Percentiles rank a stretch among this genome's conserved stretches.
Conservation (phyloP, 257 asterid genomes). For the Solanum boliviense region DNA sequence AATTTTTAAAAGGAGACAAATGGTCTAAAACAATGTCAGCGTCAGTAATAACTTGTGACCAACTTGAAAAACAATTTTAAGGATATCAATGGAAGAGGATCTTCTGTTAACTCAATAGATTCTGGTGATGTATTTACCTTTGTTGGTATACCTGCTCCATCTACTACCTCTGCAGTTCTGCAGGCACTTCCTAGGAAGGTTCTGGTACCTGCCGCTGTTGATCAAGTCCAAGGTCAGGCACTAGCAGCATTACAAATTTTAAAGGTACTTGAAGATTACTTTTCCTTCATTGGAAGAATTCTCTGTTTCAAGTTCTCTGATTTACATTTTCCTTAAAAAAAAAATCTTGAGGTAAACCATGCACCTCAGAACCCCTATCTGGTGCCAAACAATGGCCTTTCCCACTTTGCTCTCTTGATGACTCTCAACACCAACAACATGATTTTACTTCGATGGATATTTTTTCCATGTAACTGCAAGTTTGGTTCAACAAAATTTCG, state of each 20-base stretch:
- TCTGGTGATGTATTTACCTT: not conserved
- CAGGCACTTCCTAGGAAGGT: not conserved
- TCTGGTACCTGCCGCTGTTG: conserved; percentile 13
- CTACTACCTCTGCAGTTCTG: not conserved
- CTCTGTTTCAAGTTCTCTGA: not conserved
- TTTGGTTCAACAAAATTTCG: not conserved
- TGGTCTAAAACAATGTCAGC: not conserved
- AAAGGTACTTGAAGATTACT: conserved; percentile 17
- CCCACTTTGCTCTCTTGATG: not conserved
- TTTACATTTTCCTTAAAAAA: not conserved
- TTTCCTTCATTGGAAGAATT: not conserved
- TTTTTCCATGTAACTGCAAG: not conserved
- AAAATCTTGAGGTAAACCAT: not conserved
- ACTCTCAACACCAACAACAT: not conserved
- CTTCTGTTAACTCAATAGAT: not conserved
- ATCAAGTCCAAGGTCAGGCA: conserved; percentile 83
- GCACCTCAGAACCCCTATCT: not conserved
- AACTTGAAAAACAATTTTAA: not conserved
- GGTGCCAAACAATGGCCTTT: not conserved
- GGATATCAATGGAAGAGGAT: not conserved
- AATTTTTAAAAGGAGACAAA: not conserved
- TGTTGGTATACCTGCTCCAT: not conserved
- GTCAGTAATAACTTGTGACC: not conserved
- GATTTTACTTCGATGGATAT: not conserved
- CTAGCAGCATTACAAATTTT: conserved; percentile 80